Percentiles rank a stretch among this genome's conserved stretches.
These are phyloP conservation scores for Ampelocalamus luodianensis DNA, from an alignment of 176 grass and related monocot genomes.

Conservation along the genomic window DNA sequence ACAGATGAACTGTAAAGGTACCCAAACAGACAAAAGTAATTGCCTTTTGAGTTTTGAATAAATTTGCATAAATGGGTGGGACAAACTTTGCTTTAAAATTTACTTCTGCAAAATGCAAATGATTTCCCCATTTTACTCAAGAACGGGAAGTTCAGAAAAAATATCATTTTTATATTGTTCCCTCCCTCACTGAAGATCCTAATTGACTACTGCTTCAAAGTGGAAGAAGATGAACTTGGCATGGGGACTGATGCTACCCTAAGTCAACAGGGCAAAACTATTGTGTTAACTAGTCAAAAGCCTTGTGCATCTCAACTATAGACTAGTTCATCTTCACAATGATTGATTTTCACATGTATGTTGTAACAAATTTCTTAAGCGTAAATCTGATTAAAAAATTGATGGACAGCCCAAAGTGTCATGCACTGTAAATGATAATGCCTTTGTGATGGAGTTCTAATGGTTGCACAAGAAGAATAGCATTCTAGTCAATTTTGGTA, in stretches of 20 bases:
- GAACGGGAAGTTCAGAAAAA: background rate
- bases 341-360: background rate
- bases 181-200: background rate
- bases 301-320: conserved; percentile 9
- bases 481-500: background rate
- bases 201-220: background rate
- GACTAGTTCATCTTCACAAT: background rate
- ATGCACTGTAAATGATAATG: background rate
- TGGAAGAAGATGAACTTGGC: background rate
- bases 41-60: background rate
- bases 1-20: background rate
- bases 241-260: background rate
- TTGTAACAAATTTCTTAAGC: background rate
- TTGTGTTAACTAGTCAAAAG: background rate
- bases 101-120: background rate
- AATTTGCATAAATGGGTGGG: background rate
- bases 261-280: background rate
- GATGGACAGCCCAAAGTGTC: background rate
- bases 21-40: background rate
- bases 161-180: background rate
- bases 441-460: background rate
- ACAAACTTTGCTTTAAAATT: background rate
- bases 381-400: conserved; percentile 15
- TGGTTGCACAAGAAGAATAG: conserved; percentile 16
- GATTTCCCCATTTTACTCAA: background rate